Percentiles rank a stretch among this genome's conserved stretches.
Conservation (phyloP, 2,329 filamentous ascomycete genomes). For the Aspergillus awamori region DNA sequence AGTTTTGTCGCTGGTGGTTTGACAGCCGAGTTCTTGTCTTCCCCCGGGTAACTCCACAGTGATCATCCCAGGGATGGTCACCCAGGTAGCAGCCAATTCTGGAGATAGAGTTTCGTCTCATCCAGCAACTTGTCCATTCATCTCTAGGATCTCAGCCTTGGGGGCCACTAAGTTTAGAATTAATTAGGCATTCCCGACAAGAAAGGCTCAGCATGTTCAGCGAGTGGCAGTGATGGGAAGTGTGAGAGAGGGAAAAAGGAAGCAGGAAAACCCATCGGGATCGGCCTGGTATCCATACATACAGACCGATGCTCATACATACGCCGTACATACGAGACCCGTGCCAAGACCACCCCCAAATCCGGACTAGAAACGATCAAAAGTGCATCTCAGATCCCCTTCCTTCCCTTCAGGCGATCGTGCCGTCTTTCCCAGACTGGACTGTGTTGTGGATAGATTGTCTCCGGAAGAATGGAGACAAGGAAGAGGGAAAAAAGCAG, state of each 20-base stretch:
- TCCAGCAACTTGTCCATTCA: not conserved
- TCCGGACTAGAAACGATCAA: not conserved
- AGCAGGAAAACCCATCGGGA: not conserved
- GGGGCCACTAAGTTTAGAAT: conserved; percentile 1
- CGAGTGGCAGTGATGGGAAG: not conserved
- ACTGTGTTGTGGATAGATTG: not conserved
- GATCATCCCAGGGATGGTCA: conserved; percentile 16
- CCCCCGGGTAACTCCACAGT: conserved; percentile 12
- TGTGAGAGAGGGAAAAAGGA: too few relatives aligned
- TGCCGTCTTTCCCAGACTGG: conserved; percentile 3
- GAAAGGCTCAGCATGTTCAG: conserved; percentile 2
- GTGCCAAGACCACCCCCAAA: not conserved
- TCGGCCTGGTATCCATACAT: conserved; percentile 3
- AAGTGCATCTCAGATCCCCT: conserved; percentile 1
- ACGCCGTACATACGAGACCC: not conserved
- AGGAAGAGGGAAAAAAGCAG: conserved; percentile 9
- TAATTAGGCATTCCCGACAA: conserved; percentile 20
- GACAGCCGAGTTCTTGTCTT: not conserved
- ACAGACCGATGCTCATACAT: not conserved
- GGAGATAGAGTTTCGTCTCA: not conserved
- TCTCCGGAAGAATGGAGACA: not conserved
- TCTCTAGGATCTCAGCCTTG: not conserved
- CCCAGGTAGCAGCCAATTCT: not conserved
- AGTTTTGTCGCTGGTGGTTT: not conserved
- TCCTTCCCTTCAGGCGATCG: not conserved